phyloP scores from a whole-genome alignment of 2,329 filamentous ascomycete species.

The Nigrograna mackinnonii region DNA sequence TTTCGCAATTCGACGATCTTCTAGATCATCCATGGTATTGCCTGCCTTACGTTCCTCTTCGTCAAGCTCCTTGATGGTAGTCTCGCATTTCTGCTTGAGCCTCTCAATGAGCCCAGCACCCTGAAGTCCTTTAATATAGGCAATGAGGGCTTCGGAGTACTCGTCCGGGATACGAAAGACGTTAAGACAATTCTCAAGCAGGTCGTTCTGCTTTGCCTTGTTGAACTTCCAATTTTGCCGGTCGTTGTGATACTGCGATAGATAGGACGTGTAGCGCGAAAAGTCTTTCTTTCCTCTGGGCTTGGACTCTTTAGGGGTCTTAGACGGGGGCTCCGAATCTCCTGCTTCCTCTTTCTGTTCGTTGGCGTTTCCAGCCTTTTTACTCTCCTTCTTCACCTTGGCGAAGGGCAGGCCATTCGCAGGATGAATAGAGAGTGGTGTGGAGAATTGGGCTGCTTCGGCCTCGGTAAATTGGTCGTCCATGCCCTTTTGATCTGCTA shows the following conservation, averaged over 20 bases:
- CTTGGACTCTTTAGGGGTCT: constrained; percentile 21
- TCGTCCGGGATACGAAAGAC: constrained; percentile 69
- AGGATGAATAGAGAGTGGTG: constrained; percentile 24
- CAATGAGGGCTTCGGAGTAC: constrained; percentile 70
- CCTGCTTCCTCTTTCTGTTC: background rate
- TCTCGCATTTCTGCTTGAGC: constrained; percentile 67
- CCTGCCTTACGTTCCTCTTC: constrained; percentile 26
- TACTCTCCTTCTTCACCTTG: constrained; percentile 8
- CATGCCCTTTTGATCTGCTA: constrained; percentile 31
- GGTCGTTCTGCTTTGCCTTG: constrained; percentile 84
- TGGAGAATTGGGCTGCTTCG: constrained; percentile 28
- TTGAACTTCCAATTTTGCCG: constrained; percentile 89
- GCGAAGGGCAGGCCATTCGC: constrained; percentile 17
- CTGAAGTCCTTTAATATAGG: constrained; percentile 80
- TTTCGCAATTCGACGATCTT: constrained; percentile 38
- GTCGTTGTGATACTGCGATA: constrained; percentile 73
- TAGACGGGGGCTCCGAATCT: constrained; percentile 1
- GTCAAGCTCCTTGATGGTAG: constrained; percentile 60
- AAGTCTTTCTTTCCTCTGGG: constrained; percentile 56
- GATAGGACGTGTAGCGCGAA: constrained; percentile 73
- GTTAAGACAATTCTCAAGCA: constrained; percentile 83
- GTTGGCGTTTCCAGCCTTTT: background rate
- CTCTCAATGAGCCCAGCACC: constrained; percentile 70
- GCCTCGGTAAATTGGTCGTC: constrained; percentile 22
- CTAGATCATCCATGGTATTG: constrained; percentile 35